phyloP scores from a whole-genome alignment of 192 early-diverging fungal species.

The Neocallimastix lanati region DNA sequence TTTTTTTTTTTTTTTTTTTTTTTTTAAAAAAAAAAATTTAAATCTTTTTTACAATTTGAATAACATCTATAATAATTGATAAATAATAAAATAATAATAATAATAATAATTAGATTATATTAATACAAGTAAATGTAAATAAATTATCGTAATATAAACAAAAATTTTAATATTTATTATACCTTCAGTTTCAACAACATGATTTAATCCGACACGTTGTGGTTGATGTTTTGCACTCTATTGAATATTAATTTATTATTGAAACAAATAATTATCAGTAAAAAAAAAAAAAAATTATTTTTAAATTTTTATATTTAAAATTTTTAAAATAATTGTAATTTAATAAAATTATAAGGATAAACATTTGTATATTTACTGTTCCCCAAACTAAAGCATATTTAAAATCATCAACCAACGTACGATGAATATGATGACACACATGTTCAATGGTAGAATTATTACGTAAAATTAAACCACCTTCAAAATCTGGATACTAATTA shows the following conservation, averaged over 20 bases:
- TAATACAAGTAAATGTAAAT: too few species aligned
- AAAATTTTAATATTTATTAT: too few species aligned
- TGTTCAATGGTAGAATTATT: slow-evolving; percentile 63
- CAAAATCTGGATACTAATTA: slow-evolving; percentile 64
- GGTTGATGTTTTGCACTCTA: slow-evolving; percentile 88
- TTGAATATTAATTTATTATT: neutral
- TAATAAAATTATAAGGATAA: too few species aligned
- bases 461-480: slow-evolving; percentile 75
- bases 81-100: too few species aligned
- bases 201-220: slow-evolving; percentile 74
- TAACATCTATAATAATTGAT: slow-evolving; percentile 53
- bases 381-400: slow-evolving; percentile 90
- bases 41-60: slow-evolving; percentile 56
- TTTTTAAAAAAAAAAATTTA: too few species aligned
- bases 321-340: too few species aligned
- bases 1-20: too few species aligned
- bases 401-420: slow-evolving; percentile 68
- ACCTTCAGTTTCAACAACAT: slow-evolving; percentile 64
- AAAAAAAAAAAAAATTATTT: too few species aligned
- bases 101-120: too few species aligned
- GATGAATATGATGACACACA: slow-evolving; percentile 76
- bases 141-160: too few species aligned
- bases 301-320: too few species aligned
- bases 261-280: too few species aligned
- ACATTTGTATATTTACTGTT: slow-evolving; percentile 4